Conservation (phyloP, 1,284 basidiomycete species). For the Rhodotorula glutinis region DNA sequence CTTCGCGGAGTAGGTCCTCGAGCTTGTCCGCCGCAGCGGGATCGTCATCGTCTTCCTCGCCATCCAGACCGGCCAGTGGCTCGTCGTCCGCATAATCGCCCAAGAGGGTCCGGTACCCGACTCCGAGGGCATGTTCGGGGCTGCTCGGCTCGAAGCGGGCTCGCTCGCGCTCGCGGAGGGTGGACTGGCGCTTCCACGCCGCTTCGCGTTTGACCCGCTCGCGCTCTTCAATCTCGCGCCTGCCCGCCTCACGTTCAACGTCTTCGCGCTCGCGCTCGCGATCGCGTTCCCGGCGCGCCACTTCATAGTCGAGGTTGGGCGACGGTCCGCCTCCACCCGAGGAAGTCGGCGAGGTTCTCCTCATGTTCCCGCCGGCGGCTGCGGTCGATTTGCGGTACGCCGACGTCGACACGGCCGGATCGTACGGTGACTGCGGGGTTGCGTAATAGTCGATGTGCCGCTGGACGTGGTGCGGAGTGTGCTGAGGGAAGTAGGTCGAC, state of each 20-base stretch:
- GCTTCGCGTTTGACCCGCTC: constrained; percentile 25
- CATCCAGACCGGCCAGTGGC: too few species aligned
- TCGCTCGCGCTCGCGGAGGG: too few species aligned
- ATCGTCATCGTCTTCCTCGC: too few species aligned
- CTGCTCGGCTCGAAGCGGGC: too few species aligned
- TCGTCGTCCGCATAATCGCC: too few species aligned
- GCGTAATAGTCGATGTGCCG: too few species aligned
- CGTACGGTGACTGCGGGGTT: not conserved
- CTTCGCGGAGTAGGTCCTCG: too few species aligned
- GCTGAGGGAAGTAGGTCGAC: not conserved
- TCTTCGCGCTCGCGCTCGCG: constrained; percentile 5
- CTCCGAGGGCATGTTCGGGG: too few species aligned
- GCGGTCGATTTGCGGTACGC: not conserved
- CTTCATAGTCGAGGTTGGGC: not conserved
- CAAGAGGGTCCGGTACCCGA: too few species aligned
- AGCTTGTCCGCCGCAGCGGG: too few species aligned
- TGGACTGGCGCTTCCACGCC: constrained; percentile 19
- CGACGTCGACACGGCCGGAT: not conserved
- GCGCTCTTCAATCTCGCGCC: constrained; percentile 25
- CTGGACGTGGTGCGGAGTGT: not conserved
- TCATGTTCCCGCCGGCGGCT: not conserved
- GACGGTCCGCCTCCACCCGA: not conserved
- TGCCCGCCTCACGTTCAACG: constrained; percentile 9
- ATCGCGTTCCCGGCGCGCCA: not conserved
- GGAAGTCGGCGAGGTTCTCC: not conserved